These are phyloP conservation scores for Annulohypoxylon stygium DNA, from an alignment of 495 filamentous ascomycete genomes.

Conservation along the genomic window DNA sequence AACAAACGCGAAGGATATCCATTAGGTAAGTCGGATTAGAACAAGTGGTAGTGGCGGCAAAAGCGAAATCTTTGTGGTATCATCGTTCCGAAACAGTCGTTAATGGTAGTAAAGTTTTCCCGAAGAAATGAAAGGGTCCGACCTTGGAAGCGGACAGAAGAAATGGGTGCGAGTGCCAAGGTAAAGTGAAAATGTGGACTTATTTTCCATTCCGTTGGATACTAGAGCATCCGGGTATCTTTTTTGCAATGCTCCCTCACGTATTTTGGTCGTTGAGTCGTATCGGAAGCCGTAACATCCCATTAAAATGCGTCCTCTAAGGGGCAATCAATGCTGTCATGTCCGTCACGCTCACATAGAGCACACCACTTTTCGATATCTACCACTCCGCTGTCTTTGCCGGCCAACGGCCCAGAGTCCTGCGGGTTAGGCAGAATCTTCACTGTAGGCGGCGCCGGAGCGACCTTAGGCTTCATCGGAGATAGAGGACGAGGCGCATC, in stretches of 20 bases:
- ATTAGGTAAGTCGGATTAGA: constrained; percentile 34
- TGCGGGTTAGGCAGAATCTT: constrained; percentile 69
- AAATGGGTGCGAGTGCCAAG: constrained; percentile 11
- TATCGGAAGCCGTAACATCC: constrained; percentile 7
- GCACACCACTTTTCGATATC: constrained; percentile 96
- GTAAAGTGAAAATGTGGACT: constrained; percentile 16
- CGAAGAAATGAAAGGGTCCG: constrained; percentile 33
- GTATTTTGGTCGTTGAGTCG: constrained; percentile 19
- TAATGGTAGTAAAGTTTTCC: constrained; percentile 32
- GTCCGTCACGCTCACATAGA: constrained; percentile 94
- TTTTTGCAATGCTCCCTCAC: neutral
- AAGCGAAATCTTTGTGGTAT: constrained; percentile 46
- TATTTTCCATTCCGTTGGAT: constrained; percentile 10
- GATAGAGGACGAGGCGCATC: constrained; percentile 66
- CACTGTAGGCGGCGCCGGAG: constrained; percentile 38
- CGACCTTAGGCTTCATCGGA: constrained; percentile 59
- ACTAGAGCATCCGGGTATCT: constrained; percentile 2
- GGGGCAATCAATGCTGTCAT: constrained; percentile 95
- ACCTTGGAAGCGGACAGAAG: constrained; percentile 3
- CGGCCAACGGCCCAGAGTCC: constrained; percentile 79
- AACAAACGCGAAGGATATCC: constrained; percentile 24
- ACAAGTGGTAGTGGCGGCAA: constrained; percentile 20
- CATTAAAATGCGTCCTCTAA: constrained; percentile 82
- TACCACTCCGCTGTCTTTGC: constrained; percentile 82
- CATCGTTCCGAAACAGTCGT: constrained; percentile 51